Base-by-base conservation (phyloP, 441 rosid genomes). In the Jatropha podagrica region DNA sequence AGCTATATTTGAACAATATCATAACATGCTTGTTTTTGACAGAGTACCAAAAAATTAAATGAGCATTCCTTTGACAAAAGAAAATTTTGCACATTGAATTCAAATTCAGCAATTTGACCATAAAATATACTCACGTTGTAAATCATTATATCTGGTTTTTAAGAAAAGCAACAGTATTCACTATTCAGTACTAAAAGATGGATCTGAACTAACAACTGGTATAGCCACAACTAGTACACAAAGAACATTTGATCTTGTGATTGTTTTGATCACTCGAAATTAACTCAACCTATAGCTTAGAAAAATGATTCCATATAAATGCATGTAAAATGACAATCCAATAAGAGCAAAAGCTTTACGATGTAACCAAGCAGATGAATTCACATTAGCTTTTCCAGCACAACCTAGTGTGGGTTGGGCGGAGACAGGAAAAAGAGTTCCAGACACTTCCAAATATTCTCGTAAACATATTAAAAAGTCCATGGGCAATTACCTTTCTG, bases 401-500 rank as follows among this genome's bases (percentile, higher is more conserved):
- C 44, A 72, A 11, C 26, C 46, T 10, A 42, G 48, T 17, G 3
- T 27, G 15, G 65, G 11, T 61, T 41, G 18, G 44, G 23, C 14
- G 18, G 15, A 46, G 20, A 12, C 9, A 6, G 2, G 2, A 52
- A 40, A 68, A 72, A 68, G 15, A 58, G 26, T 38, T 26, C 18
- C 13, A 46, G n/a, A 59, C 8, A n/a, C 49, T 75, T 70, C 60
- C 40, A 69, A 46, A 76, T 66, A 76, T 11, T 74, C 71, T 51
- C 67, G 76, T 51, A 38, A 76, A 79, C 58, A 63, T 9, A 68
- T 27, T 46, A 74, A 75, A 63, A 46, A 66, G 49, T 73, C 58
- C 46, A 82, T 58, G 42, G 71, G 63, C 63, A 65, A 59, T 81
- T 88, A 96, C 99, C 98, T 90, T 90, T 83, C 97, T 91, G 77